Percentiles rank a stretch among this genome's conserved stretches.
phyloP scores from a whole-genome alignment of 2,329 filamentous ascomycete genomes.

The Sporothrix protearum region DNA sequence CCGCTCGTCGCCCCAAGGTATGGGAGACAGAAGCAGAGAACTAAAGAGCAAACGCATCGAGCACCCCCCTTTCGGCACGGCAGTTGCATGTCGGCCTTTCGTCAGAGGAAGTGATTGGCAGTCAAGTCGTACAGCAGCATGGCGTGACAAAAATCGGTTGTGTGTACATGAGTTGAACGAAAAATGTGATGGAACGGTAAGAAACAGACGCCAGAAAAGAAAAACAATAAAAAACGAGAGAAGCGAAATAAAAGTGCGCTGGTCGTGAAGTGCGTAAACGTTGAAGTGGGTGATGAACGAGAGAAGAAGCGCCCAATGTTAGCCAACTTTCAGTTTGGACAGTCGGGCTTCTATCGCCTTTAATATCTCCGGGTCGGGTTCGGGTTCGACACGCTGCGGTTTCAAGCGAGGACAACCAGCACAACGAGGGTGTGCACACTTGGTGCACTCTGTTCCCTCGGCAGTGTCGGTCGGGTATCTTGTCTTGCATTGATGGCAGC shows the following conservation, averaged over 20 bases:
- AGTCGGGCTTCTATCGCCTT: constrained; percentile 56
- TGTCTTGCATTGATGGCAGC: constrained; percentile 61
- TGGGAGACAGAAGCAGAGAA: background rate
- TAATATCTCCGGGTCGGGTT: constrained; percentile 59
- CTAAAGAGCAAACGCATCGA: background rate
- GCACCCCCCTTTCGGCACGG: background rate
- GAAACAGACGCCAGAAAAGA: background rate
- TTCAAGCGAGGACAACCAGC: constrained; percentile 55
- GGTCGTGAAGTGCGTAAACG: constrained; percentile 7
- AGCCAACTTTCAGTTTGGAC: constrained; percentile 40
- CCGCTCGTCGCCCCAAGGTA: too few relatives aligned
- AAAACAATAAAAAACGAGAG: background rate
- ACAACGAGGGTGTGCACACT: constrained; percentile 60
- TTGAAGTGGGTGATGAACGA: background rate
- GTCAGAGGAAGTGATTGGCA: background rate
- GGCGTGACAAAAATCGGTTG: background rate
- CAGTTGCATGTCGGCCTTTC: background rate
- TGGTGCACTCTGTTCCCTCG: constrained; percentile 53
- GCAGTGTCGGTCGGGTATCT: constrained; percentile 52
- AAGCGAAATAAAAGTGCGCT: background rate
- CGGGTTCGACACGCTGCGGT: constrained; percentile 58
- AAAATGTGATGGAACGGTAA: background rate
- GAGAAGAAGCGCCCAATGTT: background rate
- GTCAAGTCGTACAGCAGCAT: constrained; percentile 9
- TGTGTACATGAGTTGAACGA: background rate